Conservation (phyloP, 352 stramenopile genomes). For the Globisporangium solare region DNA sequence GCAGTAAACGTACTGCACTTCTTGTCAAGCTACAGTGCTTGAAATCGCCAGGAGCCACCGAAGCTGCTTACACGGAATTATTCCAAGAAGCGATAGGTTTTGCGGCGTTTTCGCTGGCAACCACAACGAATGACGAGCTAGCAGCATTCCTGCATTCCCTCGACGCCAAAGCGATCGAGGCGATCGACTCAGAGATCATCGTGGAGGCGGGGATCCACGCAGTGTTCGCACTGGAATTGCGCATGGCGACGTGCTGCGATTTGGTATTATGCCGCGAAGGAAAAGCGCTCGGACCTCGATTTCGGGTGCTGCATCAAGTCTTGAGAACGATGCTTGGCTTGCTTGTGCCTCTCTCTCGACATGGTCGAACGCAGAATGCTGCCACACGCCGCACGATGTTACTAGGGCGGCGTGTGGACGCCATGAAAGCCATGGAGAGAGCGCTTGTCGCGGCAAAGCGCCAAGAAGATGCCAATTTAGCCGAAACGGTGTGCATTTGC, state of each 20-base stretch:
- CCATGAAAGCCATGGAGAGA: constrained; percentile 71
- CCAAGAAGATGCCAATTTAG: constrained; percentile 63
- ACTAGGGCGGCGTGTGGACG: constrained; percentile 58
- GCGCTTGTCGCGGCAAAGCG: constrained; percentile 75
- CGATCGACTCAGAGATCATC: constrained; percentile 54
- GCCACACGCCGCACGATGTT: constrained; percentile 28
- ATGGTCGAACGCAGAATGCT: background rate
- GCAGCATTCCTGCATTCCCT: constrained; percentile 27
- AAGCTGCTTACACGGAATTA: constrained; percentile 51
- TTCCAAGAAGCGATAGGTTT: constrained; percentile 59
- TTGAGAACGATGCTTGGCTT: constrained; percentile 34
- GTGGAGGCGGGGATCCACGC: constrained; percentile 55
- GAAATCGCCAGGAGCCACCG: constrained; percentile 34
- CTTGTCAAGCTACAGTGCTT: constrained; percentile 65
- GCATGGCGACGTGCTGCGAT: constrained; percentile 40
- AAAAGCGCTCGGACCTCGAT: constrained; percentile 40
- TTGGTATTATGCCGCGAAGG: constrained; percentile 42
- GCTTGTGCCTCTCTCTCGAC: constrained; percentile 13
- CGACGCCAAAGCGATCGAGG: constrained; percentile 17
- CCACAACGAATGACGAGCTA: constrained; percentile 31
- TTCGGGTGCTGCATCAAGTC: constrained; percentile 55
- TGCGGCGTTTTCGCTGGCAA: constrained; percentile 22
- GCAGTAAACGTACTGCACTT: constrained; percentile 36
- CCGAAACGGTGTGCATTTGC: constrained; percentile 78
- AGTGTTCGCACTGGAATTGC: constrained; percentile 27